Conservation (phyloP, 139 green algal genomes). For the Volvox africanus region DNA sequence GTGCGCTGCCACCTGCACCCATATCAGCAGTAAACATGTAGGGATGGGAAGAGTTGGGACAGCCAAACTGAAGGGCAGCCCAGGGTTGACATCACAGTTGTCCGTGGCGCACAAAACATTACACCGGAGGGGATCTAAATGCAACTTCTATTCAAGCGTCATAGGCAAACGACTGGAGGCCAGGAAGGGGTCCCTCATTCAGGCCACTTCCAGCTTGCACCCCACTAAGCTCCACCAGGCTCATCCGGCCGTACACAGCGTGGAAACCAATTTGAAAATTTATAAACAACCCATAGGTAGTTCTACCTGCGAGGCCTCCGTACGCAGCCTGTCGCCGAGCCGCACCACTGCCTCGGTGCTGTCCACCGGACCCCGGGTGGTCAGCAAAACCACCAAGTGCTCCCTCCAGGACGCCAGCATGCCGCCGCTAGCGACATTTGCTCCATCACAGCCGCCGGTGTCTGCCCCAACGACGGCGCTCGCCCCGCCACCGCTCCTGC, state of each 20-base stretch:
- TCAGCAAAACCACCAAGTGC: conserved; percentile 82
- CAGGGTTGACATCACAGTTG: too few relatives aligned
- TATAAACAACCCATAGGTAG: too few relatives aligned
- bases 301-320: conserved; percentile 58
- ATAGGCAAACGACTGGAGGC: too few relatives aligned
- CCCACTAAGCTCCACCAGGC: too few relatives aligned
- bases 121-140: too few relatives aligned
- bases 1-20: conserved; percentile 13
- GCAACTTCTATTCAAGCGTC: too few relatives aligned
- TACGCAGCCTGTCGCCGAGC: conserved; percentile 78
- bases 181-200: too few relatives aligned
- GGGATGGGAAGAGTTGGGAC: not conserved
- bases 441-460: not conserved
- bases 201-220: too few relatives aligned
- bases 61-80: too few relatives aligned
- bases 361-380: conserved; percentile 61
- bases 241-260: too few relatives aligned
- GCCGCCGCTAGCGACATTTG: not conserved
- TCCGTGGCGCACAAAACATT: too few relatives aligned
- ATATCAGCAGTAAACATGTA: not conserved
- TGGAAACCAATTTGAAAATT: too few relatives aligned
- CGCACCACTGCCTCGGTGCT: conserved; percentile 69
- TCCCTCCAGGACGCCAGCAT: conserved; percentile 76
- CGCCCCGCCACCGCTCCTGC: not conserved
- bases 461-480: not conserved